Evolutionary conservation across 768 basidiomycete genomes (phyloP).

Genomic region (Ramaria sp.): DNA sequence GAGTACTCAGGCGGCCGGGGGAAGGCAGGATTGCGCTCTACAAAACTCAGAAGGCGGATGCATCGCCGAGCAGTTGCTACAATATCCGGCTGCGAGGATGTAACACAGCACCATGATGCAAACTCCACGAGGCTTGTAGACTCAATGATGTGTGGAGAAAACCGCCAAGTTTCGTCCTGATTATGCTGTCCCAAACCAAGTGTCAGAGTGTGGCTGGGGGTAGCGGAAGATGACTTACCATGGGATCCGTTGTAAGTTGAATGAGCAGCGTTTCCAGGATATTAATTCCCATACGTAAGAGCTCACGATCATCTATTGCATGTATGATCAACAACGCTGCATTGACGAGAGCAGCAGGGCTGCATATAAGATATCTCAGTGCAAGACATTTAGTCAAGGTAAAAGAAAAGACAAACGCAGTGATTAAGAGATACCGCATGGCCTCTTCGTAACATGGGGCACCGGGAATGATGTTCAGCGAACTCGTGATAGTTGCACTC

Average conservation of each 20-base stretch:
- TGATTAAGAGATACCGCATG: neutral
- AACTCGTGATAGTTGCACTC: neutral
- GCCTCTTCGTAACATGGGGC: neutral
- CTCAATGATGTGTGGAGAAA: neutral
- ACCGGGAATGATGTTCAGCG: neutral
- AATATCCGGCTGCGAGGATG: neutral
- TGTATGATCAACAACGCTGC: neutral
- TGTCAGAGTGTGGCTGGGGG: neutral
- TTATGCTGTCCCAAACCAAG: slow-evolving; percentile 1
- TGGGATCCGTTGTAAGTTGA: neutral
- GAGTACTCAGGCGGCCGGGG: neutral
- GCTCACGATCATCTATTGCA: neutral
- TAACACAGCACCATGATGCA: neutral
- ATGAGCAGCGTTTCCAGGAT: neutral
- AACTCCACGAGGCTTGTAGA: neutral
- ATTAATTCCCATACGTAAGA: neutral
- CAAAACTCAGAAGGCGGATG: neutral
- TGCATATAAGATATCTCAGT: neutral
- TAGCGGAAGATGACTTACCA: neutral
- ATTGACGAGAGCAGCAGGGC: neutral
- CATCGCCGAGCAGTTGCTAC: neutral
- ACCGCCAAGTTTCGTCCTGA: slow-evolving; percentile 5
- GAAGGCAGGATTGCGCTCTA: neutral
- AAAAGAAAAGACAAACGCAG: slow-evolving; percentile 1
- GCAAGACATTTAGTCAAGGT: neutral